Evolutionary conservation across 2,329 filamentous ascomycete genomes (phyloP), one percentile per base, ranked within the genome.

Genomic region (Aspergillus ochraceoroseus): DNA sequence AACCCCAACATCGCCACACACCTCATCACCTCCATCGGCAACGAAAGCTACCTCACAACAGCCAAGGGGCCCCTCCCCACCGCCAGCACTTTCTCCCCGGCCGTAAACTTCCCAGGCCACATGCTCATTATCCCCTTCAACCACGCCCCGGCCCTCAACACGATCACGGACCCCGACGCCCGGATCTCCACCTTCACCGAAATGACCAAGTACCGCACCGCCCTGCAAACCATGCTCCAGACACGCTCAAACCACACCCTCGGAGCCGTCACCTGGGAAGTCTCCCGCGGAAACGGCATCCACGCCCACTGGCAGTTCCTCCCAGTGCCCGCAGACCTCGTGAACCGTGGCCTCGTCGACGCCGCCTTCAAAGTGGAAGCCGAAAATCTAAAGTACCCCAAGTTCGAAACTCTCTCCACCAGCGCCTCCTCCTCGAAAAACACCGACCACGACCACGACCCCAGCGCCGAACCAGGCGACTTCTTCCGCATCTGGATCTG

Each of bases 291-390:
- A 3, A 77, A 77, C 36, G 87, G 92, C 39, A 81, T 96, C 41
- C 92, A 98, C 61, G 75, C 83, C 1, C 90, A 96, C 58, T 95
- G 89, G 92, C 94, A 98, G 65, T 84, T 94, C 52, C 70, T 96
- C 19, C 87, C 92, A 1, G 72, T 94, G 0, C 77, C 84, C 0
- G 70, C 76, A 0, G 74, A 83, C 7, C 69, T 87, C 30, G 76
- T 95, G 35, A 70, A 67, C 13, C 79, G 80, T 32, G 85, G 85
- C 0, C 72, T 94, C 1, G 85, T 94, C 0, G 87, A 95, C 61
- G 87, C 85, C 0, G 90, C 83, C 0, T 95, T 98, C 68, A 82
- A 83, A 38, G 85, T 94, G 1, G 81, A 95, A 58, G 88, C 87
- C 0, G 85, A 94, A 61, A 94, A 94, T 32, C 60, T 76, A 14